phyloP scores from a whole-genome alignment of 2,329 filamentous ascomycete species.

The Triangularia verruculosa region DNA sequence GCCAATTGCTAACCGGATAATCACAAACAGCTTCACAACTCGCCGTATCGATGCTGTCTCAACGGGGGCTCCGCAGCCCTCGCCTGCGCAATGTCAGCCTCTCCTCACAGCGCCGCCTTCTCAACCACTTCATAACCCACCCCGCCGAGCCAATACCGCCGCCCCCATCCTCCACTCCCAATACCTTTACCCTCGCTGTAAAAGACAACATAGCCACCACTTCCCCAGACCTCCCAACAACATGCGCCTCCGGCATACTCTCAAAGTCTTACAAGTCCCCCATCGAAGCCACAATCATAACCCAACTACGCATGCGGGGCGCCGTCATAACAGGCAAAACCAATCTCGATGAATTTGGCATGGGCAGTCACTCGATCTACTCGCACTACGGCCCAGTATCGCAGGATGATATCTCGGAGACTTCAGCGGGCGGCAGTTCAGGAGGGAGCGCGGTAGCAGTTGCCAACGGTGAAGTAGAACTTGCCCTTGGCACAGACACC shows the following conservation, averaged over 20 bases:
- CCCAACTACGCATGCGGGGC: slow-evolving; percentile 61
- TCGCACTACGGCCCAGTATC: slow-evolving; percentile 31
- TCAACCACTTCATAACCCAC: slow-evolving; percentile 29
- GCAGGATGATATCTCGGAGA: slow-evolving; percentile 8
- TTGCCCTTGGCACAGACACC: slow-evolving; percentile 88
- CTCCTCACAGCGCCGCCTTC: slow-evolving; percentile 22
- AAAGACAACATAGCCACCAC: slow-evolving; percentile 76
- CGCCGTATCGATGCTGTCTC: slow-evolving; percentile 21
- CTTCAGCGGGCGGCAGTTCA: slow-evolving; percentile 82
- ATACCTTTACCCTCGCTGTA: slow-evolving; percentile 53
- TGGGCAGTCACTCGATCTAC: slow-evolving; percentile 37
- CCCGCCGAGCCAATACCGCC: neutral
- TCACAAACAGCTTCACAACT: neutral
- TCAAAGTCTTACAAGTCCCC: slow-evolving; percentile 64
- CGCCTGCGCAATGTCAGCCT: slow-evolving; percentile 20
- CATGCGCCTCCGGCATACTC: slow-evolving; percentile 78
- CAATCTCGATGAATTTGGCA: slow-evolving; percentile 72
- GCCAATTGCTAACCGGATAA: neutral
- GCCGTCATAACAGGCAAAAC: slow-evolving; percentile 72
- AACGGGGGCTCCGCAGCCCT: slow-evolving; percentile 20
- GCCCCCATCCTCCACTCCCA: neutral
- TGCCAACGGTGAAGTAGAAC: slow-evolving; percentile 52
- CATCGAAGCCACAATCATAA: slow-evolving; percentile 78
- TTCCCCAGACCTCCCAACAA: slow-evolving; percentile 58
- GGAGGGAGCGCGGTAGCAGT: slow-evolving; percentile 91